Conservation (phyloP, 176 grass and related monocot genomes). For the Rhipidocladum racemiflorum region DNA sequence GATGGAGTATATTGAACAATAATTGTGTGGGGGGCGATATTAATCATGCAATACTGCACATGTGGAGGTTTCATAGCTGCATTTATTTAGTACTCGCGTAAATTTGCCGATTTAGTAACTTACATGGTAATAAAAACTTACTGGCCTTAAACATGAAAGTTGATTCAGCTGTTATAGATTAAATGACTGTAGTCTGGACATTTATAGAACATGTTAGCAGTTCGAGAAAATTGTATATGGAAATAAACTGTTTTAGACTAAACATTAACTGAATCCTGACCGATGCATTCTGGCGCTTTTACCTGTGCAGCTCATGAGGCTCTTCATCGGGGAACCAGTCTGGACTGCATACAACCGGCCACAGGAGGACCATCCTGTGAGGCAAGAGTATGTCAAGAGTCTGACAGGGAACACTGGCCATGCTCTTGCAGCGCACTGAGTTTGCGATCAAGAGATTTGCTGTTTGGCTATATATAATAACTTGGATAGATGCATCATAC, state of each 20-base stretch:
- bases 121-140: neutral
- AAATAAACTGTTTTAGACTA: neutral
- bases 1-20: neutral
- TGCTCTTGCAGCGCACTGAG: constrained; percentile 69
- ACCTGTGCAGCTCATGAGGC: constrained; percentile 70
- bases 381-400: constrained; percentile 72
- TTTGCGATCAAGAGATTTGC: neutral
- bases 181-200: neutral
- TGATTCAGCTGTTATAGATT: constrained; percentile 4
- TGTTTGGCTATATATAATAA: neutral
- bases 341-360: constrained; percentile 78
- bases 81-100: neutral
- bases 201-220: neutral
- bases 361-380: constrained; percentile 77
- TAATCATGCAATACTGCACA: neutral
- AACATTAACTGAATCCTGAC: neutral
- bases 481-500: neutral
- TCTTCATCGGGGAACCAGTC: constrained; percentile 77
- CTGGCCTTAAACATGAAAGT: neutral
- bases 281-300: neutral
- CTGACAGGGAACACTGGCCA: constrained; percentile 47
- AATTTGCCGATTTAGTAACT: neutral
- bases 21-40: neutral
- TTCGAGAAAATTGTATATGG: neutral
- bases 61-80: neutral